Evolutionary conservation across 1,284 basidiomycete species (phyloP), one percentile per base, ranked within the genome.

Genomic region (Fistulinella cinereoalba): DNA sequence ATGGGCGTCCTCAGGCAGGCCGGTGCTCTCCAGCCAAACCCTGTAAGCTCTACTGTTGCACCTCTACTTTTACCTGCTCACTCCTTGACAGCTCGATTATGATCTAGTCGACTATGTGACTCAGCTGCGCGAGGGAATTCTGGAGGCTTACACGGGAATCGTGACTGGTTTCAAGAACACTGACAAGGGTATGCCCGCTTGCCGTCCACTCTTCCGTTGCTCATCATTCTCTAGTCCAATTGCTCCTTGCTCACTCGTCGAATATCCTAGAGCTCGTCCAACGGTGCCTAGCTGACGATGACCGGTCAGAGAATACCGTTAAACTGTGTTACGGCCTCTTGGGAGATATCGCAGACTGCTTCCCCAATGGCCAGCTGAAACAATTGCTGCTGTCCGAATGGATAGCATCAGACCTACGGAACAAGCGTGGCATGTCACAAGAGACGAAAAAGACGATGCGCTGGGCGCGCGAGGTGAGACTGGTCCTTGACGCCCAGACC

Each of bases 91-190:
- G 88, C 79, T 85, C 43, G 92, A 95, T 64, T 92, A 85, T 56
- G 93, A 96, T 54, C 79, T 93, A 51, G 79, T 93, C 50, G 96
- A 99, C 57, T 99, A 99, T 66, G 91, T 97, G 49, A 81, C 83
- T 52, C 81, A 83, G 44, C 79, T 99, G 52, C 84, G 96, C 32
- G 96, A 99, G 65, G 92, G 93, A 37, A 97, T 99, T 55, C 75
- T 97, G 33, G 97, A 99, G 68, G 95, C 96, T 4, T 98, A 97
- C 63, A 95, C 92, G 9, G 95, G 97, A 39, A 89, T 98, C 54
- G 84, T 97, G 49, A 88, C 91, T 38, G 94, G 91, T 7, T 74
- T 97, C 64, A 93, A 95, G 72, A 81, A 83, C 54, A 88, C 86
- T 5, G 81, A 86, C 31, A 86, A 91, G 68, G 76, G 88, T 87